Evolutionary conservation across 2,329 filamentous ascomycete genomes (phyloP).

Genomic region (Cordyceps militaris): DNA sequence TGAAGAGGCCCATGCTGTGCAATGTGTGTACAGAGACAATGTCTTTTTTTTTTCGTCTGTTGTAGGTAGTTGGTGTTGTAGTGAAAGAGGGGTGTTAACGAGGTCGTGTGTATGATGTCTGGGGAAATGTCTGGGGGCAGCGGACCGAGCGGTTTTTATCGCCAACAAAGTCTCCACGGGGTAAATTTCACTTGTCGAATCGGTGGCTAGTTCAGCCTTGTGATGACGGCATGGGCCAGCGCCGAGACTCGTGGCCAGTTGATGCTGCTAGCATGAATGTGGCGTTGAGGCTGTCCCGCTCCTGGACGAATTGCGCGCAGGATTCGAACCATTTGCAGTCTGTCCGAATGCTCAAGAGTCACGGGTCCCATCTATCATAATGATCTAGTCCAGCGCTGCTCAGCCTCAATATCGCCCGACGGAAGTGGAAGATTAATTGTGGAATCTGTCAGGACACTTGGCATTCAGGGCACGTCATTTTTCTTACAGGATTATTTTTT

Average conservation of each 20-base stretch:
- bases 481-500: neutral
- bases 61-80: neutral
- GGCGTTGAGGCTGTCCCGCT: neutral
- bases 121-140: neutral
- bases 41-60: neutral
- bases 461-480: neutral
- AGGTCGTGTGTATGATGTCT: neutral
- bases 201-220: neutral
- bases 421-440: neutral
- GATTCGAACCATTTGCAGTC: neutral
- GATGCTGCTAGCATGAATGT: neutral
- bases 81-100: no score
- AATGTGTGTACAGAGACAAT: neutral
- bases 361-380: no score
- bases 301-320: neutral
- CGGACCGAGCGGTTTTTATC: neutral
- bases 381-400: neutral
- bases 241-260: neutral
- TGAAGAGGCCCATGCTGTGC: constrained; percentile 7
- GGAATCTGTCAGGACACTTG: neutral
- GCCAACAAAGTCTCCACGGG: neutral
- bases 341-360: no score
- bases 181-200: neutral
- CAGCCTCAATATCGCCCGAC: neutral
- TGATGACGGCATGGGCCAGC: neutral